These are phyloP conservation scores for Termitomyces sp. DNA, from an alignment of 1,284 basidiomycete genomes.

Conservation along the genomic window DNA sequence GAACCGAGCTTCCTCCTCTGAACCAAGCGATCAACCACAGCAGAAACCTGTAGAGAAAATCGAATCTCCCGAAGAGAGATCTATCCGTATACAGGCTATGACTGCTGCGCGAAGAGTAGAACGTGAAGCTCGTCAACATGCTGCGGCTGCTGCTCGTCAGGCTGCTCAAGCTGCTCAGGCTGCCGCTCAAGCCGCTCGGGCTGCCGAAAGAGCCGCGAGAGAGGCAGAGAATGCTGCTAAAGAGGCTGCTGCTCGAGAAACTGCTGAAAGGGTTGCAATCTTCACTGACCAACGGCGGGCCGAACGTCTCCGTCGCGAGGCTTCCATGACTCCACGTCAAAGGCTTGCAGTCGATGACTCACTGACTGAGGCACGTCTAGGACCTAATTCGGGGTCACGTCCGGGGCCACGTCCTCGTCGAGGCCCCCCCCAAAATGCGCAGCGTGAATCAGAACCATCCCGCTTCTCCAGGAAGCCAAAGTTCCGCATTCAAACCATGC, in stretches of 20 bases:
- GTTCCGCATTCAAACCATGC: not conserved
- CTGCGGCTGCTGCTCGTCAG: not conserved
- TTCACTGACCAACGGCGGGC: slow-evolving; percentile 6
- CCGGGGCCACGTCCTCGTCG: not conserved
- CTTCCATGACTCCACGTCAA: not conserved
- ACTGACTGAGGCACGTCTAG: not conserved
- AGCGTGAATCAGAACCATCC: not conserved
- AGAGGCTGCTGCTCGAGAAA: not conserved
- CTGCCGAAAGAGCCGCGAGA: not conserved
- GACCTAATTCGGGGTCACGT: not conserved
- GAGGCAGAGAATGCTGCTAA: not conserved
- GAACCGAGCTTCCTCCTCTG: not conserved
- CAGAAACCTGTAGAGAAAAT: not conserved
- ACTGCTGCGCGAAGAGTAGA: slow-evolving; percentile 14
- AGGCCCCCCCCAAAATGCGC: not conserved
- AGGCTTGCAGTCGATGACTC: not conserved
- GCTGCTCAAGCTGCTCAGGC: not conserved
- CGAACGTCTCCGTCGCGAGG: slow-evolving; percentile 10
- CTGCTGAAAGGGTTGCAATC: not conserved
- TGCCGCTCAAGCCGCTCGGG: not conserved
- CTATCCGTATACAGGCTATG: slow-evolving; percentile 6
- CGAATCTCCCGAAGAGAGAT: slow-evolving; percentile 1
- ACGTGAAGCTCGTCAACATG: slow-evolving; percentile 14
- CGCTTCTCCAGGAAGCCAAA: not conserved
- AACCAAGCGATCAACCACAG: not conserved